phyloP scores from a whole-genome alignment of 106 monocot genomes.

The Phalaenopsis aphrodite region DNA sequence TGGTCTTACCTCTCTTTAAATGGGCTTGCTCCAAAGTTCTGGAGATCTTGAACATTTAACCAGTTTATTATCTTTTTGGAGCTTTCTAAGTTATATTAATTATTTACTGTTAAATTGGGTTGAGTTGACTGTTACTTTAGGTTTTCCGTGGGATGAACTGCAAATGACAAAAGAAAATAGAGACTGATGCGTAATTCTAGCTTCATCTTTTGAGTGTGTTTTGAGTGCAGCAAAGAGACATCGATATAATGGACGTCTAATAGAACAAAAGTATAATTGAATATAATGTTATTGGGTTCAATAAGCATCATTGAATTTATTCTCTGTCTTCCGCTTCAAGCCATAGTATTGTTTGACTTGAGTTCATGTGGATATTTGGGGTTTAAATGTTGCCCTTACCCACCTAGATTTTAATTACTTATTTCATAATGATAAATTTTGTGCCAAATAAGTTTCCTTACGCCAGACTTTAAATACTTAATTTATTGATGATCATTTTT shows the following conservation, averaged over 20 bases:
- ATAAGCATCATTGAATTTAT: too few relatives aligned
- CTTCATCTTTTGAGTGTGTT: not conserved
- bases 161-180: not conserved
- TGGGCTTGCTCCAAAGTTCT: not conserved
- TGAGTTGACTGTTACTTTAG: too few relatives aligned
- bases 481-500: too few relatives aligned
- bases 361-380: too few relatives aligned
- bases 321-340: too few relatives aligned
- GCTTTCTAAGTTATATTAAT: not conserved
- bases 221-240: not conserved
- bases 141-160: not conserved
- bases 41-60: not conserved
- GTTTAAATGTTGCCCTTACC: too few relatives aligned
- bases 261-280: not conserved
- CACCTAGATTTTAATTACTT: too few relatives aligned
- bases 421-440: too few relatives aligned
- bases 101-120: not conserved
- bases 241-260: not conserved
- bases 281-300: too few relatives aligned
- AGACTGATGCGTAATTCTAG: not conserved
- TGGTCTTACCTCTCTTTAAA: not conserved
- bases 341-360: too few relatives aligned
- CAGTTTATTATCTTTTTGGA: not conserved
- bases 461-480: too few relatives aligned
- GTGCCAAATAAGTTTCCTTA: too few relatives aligned